Base-by-base conservation (phyloP, 352 stramenopile genomes). In the Globisporangium splendens region DNA sequence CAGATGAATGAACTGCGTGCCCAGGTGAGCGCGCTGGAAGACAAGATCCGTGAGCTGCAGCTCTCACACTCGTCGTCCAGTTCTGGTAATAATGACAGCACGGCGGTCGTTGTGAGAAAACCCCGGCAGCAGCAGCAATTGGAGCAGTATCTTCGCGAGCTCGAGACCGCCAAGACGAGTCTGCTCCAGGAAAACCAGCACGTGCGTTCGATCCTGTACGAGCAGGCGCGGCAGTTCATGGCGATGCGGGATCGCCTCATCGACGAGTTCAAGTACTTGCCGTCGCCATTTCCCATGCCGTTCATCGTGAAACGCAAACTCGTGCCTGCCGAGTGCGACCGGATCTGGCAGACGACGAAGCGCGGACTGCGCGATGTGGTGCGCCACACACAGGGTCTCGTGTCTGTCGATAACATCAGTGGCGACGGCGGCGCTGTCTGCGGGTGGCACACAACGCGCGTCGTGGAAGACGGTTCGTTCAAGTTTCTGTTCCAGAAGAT, bases 1-100 rank as follows among this genome's bases (percentile, higher is more conserved):
- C 59, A 60, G 21, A 65, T 65, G 59, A 65, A 65, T 22, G 52
- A 60, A 35, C 39, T 65, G 46, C 59, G 59, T 14, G 44, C 51
- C 2, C 59, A 65, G 22, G 53, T 61, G 50, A 60, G 46, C 10
- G 59, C 54, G 39, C 46, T 65, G n/a, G 59, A 65, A 48, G 53
- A 55, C 12, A 54, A 43, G 52, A 56, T 65, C 38, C 31, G 22
- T n/a, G 24, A 15, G 15, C 17, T 65, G 24, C 50, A n/a, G 20
- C 21, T 49, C 12, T 39, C 22, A 8, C 12, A 50, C 12, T 14
- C 42, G 41, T 31, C 46, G 10, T 18, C 15, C 14, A 21, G 24
- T n/a, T 17, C 15, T 41, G 35, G 2, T 11, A 20, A 18, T 24
- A n/a, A 46, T 43, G 47, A 12, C 15, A 22, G 28, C 22, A 20